phyloP scores from a whole-genome alignment of 768 basidiomycete genomes.

The Gyrodon lividus region DNA sequence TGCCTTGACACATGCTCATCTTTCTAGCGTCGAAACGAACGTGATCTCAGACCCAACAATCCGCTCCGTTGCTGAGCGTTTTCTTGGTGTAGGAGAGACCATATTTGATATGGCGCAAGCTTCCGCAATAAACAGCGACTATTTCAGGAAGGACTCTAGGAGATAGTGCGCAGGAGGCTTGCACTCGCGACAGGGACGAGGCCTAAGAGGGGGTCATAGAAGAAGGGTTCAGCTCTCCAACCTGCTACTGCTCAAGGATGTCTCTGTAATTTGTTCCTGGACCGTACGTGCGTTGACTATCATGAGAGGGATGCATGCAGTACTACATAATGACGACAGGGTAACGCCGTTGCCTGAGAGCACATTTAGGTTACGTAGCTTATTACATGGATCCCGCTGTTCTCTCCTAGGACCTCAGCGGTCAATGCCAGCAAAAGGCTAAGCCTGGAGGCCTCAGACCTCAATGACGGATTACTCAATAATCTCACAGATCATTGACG shows the following conservation, averaged over 20 bases:
- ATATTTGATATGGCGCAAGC: slow-evolving; percentile 85
- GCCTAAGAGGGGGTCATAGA: background rate
- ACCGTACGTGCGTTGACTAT: slow-evolving; percentile 20
- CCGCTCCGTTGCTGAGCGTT: slow-evolving; percentile 74
- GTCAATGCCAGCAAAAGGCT: too few species aligned
- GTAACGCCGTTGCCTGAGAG: slow-evolving; percentile 6
- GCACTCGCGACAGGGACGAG: slow-evolving; percentile 2
- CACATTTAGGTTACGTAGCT: slow-evolving; percentile 7
- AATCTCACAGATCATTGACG: too few species aligned
- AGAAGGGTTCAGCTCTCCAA: background rate
- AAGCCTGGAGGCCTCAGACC: too few species aligned
- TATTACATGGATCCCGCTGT: slow-evolving; percentile 1
- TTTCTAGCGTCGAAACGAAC: slow-evolving; percentile 59
- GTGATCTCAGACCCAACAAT: slow-evolving; percentile 75
- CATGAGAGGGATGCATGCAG: slow-evolving; percentile 9
- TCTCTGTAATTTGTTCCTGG: slow-evolving; percentile 29
- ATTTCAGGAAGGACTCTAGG: slow-evolving; percentile 63
- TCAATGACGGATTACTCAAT: too few species aligned
- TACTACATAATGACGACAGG: background rate
- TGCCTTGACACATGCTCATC: slow-evolving; percentile 2
- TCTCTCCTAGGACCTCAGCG: too few species aligned
- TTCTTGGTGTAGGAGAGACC: slow-evolving; percentile 84
- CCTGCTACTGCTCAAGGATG: slow-evolving; percentile 19
- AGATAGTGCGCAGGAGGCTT: slow-evolving; percentile 25
- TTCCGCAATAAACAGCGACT: slow-evolving; percentile 81